Percentiles rank a stretch among this genome's conserved stretches.
These are phyloP conservation scores for Penicillium brasilianum DNA, from an alignment of 2,329 filamentous ascomycete species.

Conservation along the genomic window DNA sequence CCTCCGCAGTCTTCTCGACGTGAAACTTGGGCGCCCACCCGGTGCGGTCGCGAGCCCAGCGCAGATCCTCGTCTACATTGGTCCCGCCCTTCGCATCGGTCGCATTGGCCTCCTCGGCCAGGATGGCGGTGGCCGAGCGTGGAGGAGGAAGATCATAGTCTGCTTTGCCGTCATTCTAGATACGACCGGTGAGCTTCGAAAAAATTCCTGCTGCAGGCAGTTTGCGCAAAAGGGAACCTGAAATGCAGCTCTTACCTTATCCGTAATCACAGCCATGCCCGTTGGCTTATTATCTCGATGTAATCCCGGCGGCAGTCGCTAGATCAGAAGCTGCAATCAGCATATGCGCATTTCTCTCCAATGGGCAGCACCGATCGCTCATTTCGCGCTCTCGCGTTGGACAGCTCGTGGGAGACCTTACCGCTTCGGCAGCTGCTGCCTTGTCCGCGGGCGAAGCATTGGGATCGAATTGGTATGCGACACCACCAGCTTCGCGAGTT, in stretches of 20 bases:
- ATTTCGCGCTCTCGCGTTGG: not conserved
- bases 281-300: conserved; percentile 55
- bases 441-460: conserved; percentile 84
- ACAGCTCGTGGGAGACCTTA: conserved; percentile 54
- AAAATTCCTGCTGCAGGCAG: not conserved
- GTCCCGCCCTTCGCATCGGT: conserved; percentile 58
- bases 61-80: conserved; percentile 59
- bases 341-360: conserved; percentile 5
- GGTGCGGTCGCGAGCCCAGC: conserved; percentile 64
- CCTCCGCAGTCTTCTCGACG: conserved; percentile 57
- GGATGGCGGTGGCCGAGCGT: conserved; percentile 59
- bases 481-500: conserved; percentile 76
- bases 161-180: conserved; percentile 67
- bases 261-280: conserved; percentile 67
- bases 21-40: conserved; percentile 92
- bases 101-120: conserved; percentile 61
- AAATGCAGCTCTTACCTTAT: conserved; percentile 59
- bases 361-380: not conserved
- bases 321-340: conserved; percentile 20
- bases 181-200: conserved; percentile 4
- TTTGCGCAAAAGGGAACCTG: not conserved
- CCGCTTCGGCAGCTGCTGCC: conserved; percentile 75
- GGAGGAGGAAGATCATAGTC: conserved; percentile 80
- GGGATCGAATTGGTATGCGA: conserved; percentile 86
- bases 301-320: conserved; percentile 69